Conservation (phyloP, 2,329 filamentous ascomycete genomes). For the Ascochyta fabae region DNA sequence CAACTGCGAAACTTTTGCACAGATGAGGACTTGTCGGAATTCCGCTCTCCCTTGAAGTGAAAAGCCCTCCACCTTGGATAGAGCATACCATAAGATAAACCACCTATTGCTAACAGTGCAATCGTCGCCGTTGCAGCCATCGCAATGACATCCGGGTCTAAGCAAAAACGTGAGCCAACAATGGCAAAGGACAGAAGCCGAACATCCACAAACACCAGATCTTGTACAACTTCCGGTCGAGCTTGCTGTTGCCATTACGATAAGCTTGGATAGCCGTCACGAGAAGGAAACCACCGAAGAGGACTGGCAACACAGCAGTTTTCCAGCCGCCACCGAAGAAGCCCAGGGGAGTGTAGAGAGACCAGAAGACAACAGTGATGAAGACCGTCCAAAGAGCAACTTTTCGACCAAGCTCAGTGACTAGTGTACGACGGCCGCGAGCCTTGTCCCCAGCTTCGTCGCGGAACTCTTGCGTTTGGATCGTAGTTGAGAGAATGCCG, state of each 20-base stretch:
- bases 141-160: background rate
- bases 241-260: background rate
- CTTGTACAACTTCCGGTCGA: conserved; percentile 24
- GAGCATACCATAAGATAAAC: too few relatives aligned
- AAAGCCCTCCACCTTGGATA: too few relatives aligned
- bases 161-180: conserved; percentile 4
- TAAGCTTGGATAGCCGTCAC: conserved; percentile 1
- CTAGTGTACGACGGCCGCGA: conserved; percentile 82
- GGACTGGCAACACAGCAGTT: conserved; percentile 8
- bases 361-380: conserved; percentile 18
- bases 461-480: conserved; percentile 51
- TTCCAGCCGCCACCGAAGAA: conserved; percentile 14
- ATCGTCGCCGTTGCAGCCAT: too few relatives aligned
- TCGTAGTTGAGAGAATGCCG: conserved; percentile 45
- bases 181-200: conserved; percentile 21
- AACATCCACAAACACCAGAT: conserved; percentile 26
- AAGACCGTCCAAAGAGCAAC: conserved; percentile 18
- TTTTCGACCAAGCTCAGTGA: conserved; percentile 71
- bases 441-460: conserved; percentile 55
- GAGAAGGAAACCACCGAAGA: conserved; percentile 13
- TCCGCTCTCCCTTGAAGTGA: too few relatives aligned
- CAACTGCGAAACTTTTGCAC: too few relatives aligned
- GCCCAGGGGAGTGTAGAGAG: conserved; percentile 15
- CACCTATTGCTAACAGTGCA: too few relatives aligned
- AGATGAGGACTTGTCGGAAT: too few relatives aligned